phyloP scores from a whole-genome alignment of 192 early-diverging fungal species.

The Entomortierella beljakovae region DNA sequence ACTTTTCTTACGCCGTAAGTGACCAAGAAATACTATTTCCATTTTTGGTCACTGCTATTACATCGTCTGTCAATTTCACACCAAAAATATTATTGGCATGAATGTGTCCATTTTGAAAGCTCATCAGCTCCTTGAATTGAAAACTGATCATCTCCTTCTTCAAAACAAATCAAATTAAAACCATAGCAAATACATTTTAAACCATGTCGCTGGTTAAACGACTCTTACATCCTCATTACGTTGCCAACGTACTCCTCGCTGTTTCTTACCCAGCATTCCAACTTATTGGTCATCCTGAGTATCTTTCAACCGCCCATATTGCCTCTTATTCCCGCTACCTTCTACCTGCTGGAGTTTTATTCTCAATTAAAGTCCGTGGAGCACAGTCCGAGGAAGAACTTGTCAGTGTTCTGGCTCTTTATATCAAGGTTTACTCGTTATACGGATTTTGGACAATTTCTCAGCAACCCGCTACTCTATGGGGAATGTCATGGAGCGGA shows the following conservation, averaged over 20 bases:
- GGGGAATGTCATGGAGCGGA: constrained; percentile 35
- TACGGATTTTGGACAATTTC: constrained; percentile 51
- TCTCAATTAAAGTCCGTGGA: constrained; percentile 34
- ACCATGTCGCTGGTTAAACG: constrained; percentile 51
- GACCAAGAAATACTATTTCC: too few relatives aligned
- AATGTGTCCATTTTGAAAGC: neutral
- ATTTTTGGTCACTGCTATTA: too few relatives aligned
- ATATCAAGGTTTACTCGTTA: constrained; percentile 57
- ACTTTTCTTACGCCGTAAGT: too few relatives aligned
- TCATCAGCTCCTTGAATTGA: neutral
- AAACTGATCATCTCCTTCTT: neutral
- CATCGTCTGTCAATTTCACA: too few relatives aligned
- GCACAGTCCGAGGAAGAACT: constrained; percentile 63
- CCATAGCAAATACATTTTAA: neutral
- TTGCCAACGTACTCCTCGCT: constrained; percentile 38
- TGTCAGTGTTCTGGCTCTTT: constrained; percentile 56
- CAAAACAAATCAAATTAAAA: neutral
- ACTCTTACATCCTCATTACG: constrained; percentile 58
- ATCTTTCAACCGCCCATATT: constrained; percentile 7
- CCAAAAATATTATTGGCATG: too few relatives aligned
- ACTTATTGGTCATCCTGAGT: constrained; percentile 36
- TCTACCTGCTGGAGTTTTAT: constrained; percentile 17
- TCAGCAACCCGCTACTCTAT: constrained; percentile 1
- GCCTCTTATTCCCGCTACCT: constrained; percentile 33
- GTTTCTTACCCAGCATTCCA: constrained; percentile 31